Percentiles rank a stretch among this genome's conserved stretches.
Evolutionary conservation across 2,329 filamentous ascomycete genomes (phyloP).

Genomic region (Arthroderma sp.): DNA sequence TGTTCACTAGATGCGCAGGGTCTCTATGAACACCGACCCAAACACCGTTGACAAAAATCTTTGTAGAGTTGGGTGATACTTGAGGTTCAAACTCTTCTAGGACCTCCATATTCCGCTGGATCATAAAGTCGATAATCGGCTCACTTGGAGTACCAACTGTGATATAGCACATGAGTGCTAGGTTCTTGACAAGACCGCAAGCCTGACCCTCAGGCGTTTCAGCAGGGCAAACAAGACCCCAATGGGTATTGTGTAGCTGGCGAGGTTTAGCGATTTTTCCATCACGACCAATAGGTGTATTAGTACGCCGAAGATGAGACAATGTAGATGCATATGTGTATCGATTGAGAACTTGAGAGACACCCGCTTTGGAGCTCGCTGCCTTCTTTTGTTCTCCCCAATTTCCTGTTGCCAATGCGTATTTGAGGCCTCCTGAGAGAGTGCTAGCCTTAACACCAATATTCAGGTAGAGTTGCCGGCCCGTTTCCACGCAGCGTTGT

Average conservation of each 20-base stretch:
- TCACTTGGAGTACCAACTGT: slow-evolving; percentile 86
- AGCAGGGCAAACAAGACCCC: slow-evolving; percentile 92
- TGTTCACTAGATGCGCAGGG: slow-evolving; percentile 67
- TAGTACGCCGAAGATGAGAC: slow-evolving; percentile 92
- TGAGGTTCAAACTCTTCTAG: slow-evolving; percentile 87
- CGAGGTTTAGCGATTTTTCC: slow-evolving; percentile 96
- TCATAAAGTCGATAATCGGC: slow-evolving; percentile 90
- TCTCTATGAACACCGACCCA: slow-evolving; percentile 96
- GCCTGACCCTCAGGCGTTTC: slow-evolving; percentile 97
- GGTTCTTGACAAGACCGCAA: slow-evolving; percentile 94
- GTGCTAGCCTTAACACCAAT: slow-evolving; percentile 85
- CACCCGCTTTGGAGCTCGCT: slow-evolving; percentile 83
- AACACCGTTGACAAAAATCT: slow-evolving; percentile 94
- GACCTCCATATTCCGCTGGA: slow-evolving; percentile 87
- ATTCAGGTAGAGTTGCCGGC: slow-evolving; percentile 77
- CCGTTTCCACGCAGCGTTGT: slow-evolving; percentile 79
- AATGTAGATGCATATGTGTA: slow-evolving; percentile 95
- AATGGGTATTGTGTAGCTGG: slow-evolving; percentile 96
- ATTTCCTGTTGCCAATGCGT: slow-evolving; percentile 93
- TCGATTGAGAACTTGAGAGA: slow-evolving; percentile 93
- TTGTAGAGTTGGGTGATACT: slow-evolving; percentile 80
- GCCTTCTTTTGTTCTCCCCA: slow-evolving; percentile 99
- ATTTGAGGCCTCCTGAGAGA: slow-evolving; percentile 86
- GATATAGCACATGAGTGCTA: slow-evolving; percentile 96
- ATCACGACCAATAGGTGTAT: slow-evolving; percentile 93